Base-by-base conservation (phyloP, 139 green algal species). In the Volvox reticuliferus region DNA sequence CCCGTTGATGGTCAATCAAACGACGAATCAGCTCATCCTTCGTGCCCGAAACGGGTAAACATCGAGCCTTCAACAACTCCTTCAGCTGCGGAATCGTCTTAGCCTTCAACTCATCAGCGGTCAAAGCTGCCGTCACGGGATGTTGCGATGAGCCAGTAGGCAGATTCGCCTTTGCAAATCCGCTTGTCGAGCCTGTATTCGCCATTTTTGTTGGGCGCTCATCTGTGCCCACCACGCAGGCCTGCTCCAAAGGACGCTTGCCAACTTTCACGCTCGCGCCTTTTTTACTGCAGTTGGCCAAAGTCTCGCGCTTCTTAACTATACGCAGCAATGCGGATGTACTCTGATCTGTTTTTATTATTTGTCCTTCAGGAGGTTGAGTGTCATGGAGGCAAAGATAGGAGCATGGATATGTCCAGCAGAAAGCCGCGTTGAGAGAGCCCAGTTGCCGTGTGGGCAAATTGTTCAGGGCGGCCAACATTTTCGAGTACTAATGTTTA, bases 21-120 rank as follows among this genome's bases (percentile, higher is more conserved):
- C 90, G 73, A 0, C 67, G 71, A 20, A 93, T 63, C 22, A 93
- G 77, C 83, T 93, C 82, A 14, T 93, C 90, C 63, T 93, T 93
- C n/a, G 44, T 77, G 63, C 90, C 90, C 0, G 83, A 90, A 0
- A 93, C n/a, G 1, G 80, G 18, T 22, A 93, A 44, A 0, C 50
- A n/a, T 12, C 83, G 62, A 12, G 62, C 63, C 13, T 73, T 77
- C 1, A 89, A 62, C 9, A 93, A 84, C 63, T 93, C 90, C 76
- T 93, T 88, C 22, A 86, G 36, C 50, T 79, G n/a, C 30, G 73
- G 80, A 12, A 92, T 30, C 28, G 89, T 86, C 82, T 89, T 89
- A 18, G 71, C 16, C 89, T 92, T 92, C 18, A 92, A 33, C 80
- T 92, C 80, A 1, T 92, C 88, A 3, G 76, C 67, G 1, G 88